A percentile compares a stretch with the other conserved stretches of the same genome.
Evolutionary conservation across 768 basidiomycete genomes (phyloP).

Genomic region (Boletus sp.): DNA sequence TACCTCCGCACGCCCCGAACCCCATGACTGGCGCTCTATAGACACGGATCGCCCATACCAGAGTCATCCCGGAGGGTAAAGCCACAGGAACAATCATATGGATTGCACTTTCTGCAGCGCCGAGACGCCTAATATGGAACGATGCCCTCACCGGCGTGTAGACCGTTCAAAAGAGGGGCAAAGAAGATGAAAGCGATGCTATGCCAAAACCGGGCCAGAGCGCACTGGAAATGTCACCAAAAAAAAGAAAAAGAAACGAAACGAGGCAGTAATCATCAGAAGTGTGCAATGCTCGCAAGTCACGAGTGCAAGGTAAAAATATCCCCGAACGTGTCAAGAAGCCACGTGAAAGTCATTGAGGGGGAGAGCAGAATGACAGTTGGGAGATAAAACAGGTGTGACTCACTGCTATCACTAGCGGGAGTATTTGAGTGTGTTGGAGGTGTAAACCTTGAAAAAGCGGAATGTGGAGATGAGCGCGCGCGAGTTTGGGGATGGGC

Average conservation of each 20-base stretch:
- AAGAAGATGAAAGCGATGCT: background rate
- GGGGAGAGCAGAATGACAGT: background rate
- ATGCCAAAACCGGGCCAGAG: background rate
- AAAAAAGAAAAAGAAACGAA: background rate
- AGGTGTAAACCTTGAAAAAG: slow-evolving; percentile 22
- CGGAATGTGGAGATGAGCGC: slow-evolving; percentile 19
- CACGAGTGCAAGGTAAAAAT: background rate
- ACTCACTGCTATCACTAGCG: slow-evolving; percentile 29
- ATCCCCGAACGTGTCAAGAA: background rate
- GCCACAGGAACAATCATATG: slow-evolving; percentile 1
- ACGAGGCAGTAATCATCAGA: no score
- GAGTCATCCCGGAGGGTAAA: background rate
- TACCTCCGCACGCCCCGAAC: background rate
- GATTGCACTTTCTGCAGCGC: background rate
- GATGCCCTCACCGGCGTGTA: background rate
- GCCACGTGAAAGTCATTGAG: background rate
- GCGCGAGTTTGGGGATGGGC: slow-evolving; percentile 9
- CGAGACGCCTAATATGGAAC: background rate
- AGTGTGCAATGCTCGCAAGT: background rate
- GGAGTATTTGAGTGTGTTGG: slow-evolving; percentile 27
- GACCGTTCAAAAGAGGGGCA: background rate
- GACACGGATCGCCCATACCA: background rate
- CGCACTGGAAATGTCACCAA: background rate
- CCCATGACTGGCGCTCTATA: background rate
- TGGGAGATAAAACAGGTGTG: background rate